A percentile compares a stretch with the other conserved stretches of the same genome.
Conservation (phyloP, 495 filamentous ascomycete genomes). For the Collariella sp. region DNA sequence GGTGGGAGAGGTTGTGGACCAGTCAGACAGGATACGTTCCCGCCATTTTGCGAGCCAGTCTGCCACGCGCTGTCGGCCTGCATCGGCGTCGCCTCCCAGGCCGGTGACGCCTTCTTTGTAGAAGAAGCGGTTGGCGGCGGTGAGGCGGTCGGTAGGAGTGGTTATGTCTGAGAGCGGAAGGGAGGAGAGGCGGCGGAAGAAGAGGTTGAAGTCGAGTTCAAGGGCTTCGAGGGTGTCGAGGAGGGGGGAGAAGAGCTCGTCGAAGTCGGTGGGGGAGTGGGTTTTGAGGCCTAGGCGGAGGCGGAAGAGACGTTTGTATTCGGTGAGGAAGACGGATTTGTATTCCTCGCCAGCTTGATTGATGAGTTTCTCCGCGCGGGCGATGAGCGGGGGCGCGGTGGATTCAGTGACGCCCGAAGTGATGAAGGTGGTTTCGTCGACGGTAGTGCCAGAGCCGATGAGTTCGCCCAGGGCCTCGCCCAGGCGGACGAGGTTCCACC, state of each 20-base stretch:
- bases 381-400: slow-evolving; percentile 51
- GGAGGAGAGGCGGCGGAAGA: slow-evolving; percentile 67
- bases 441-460: slow-evolving; percentile 58
- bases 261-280: slow-evolving; percentile 61
- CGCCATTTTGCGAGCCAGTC: slow-evolving; percentile 73
- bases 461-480: slow-evolving; percentile 88
- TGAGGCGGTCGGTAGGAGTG: slow-evolving; percentile 49
- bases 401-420: slow-evolving; percentile 60
- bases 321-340: slow-evolving; percentile 70
- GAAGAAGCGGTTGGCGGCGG: slow-evolving; percentile 51
- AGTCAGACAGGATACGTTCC: slow-evolving; percentile 59
- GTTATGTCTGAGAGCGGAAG: slow-evolving; percentile 50
- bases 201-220: slow-evolving; percentile 84
- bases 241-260: slow-evolving; percentile 63
- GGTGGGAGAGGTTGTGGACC: slow-evolving; percentile 39
- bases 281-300: slow-evolving; percentile 64
- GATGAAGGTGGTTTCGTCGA: slow-evolving; percentile 64
- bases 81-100: slow-evolving; percentile 23
- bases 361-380: slow-evolving; percentile 76
- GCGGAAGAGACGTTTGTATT: slow-evolving; percentile 80
- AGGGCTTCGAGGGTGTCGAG: slow-evolving; percentile 74
- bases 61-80: slow-evolving; percentile 54
- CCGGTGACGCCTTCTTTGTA: slow-evolving; percentile 58
- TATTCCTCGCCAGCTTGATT: slow-evolving; percentile 71
- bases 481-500: slow-evolving; percentile 95